Percentiles rank a stretch among this genome's conserved stretches.
phyloP scores from a whole-genome alignment of 1,139 yeast genomes.

The Candida dubliniensis region DNA sequence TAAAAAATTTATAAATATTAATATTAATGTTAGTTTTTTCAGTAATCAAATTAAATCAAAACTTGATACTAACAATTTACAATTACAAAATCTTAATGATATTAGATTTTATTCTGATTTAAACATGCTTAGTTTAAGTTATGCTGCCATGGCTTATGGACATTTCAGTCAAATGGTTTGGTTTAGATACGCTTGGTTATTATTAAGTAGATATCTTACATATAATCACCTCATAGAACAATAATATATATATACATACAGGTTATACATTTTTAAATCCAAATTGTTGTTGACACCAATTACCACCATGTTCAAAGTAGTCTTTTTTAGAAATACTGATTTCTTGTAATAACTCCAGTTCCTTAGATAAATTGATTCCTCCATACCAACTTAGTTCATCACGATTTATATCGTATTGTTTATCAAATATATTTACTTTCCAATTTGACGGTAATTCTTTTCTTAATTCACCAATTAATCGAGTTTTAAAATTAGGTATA shows the following conservation, averaged over 20 bases:
- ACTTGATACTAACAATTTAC: no score
- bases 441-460: slow-evolving; percentile 69
- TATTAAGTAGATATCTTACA: slow-evolving; percentile 71
- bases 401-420: slow-evolving; percentile 17
- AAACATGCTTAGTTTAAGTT: slow-evolving; percentile 57
- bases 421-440: slow-evolving; percentile 50
- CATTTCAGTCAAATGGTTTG: slow-evolving; percentile 93
- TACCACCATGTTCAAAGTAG: slow-evolving; percentile 82
- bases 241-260: not conserved
- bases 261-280: slow-evolving; percentile 51
- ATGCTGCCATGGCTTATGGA: slow-evolving; percentile 78
- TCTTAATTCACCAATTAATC: slow-evolving; percentile 61
- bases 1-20: slow-evolving; percentile 34
- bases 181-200: slow-evolving; percentile 91
- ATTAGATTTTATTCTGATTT: slow-evolving; percentile 52
- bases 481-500: slow-evolving; percentile 61
- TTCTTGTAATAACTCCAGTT: slow-evolving; percentile 48
- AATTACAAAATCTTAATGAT: slow-evolving; percentile 19
- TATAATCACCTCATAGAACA: slow-evolving; percentile 60
- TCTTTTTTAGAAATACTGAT: slow-evolving; percentile 73
- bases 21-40: slow-evolving; percentile 45
- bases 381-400: slow-evolving; percentile 44
- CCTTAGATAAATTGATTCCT: slow-evolving; percentile 49
- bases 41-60: slow-evolving; percentile 15
- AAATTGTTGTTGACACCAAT: slow-evolving; percentile 75